Evolutionary conservation across 2,329 filamentous ascomycete genomes (phyloP), one percentile per base, ranked within the genome.

Genomic region (Sporothrix dimorphospora): DNA sequence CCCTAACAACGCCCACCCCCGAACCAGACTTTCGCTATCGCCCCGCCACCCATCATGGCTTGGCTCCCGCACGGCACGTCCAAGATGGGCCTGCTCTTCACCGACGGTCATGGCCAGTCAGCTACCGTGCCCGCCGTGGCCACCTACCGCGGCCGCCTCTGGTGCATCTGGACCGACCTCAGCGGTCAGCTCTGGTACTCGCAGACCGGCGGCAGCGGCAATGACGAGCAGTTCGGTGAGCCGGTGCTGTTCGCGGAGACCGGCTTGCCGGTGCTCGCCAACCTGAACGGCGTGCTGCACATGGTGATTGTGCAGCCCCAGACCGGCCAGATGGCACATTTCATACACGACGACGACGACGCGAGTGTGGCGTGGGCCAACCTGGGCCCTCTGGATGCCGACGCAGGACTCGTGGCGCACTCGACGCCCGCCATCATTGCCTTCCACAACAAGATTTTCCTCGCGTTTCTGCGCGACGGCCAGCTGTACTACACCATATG

Each of bases 81-180:
- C 8, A 45, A 70, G 12, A 74, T 75, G 24, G 78, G 79, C 24
- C 76, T 77, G 49, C 72, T 80, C 53, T 77, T 77, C 42, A 71
- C 70, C 12, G 66, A 76, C 19, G 74, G 76, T 59, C 57, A 77
- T 34, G 78, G 79, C 47, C 78, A 77, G 72, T 79, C 79, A n/a
- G 74, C 76, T 9, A 76, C 78, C 1, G 78, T 78, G 24, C 80
- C 80, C 21, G 78, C 80, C n/a, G n/a, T 81, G 30, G 77, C 78
- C 4, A 76, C 79, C 0, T 78, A 81, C 70, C 78, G 79, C 30
- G 80, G 80, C n/a, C 77, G 77, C 7, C 78, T 81, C 1, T 81
- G 79, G 80, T 79, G 79, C 74, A 70, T 80, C 9, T 81, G 80
- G 80, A 73, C 74, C 7, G 77, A 79, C 8, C 80, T 79, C 76